phyloP scores from a whole-genome alignment of 2,329 filamentous ascomycete genomes.

The Penicillium sp. region DNA sequence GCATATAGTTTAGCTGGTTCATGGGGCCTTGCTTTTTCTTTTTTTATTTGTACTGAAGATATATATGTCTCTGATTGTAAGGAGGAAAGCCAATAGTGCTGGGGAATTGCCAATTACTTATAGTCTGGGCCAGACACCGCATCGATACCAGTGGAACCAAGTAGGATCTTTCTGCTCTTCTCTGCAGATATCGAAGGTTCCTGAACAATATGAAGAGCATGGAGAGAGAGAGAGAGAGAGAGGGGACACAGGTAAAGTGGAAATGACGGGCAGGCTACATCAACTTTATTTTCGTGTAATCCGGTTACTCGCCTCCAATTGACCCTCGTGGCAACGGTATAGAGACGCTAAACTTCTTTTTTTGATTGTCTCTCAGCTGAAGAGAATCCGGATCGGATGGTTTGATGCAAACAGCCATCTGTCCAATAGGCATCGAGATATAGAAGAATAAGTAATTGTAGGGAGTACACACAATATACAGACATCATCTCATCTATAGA shows the following conservation, averaged over 20 bases:
- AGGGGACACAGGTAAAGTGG: slow-evolving; percentile 3
- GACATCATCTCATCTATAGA: background rate
- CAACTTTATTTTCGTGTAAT: slow-evolving; percentile 26
- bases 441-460: background rate
- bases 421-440: background rate
- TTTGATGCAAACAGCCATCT: background rate
- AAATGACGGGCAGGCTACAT: slow-evolving; percentile 20
- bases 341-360: background rate
- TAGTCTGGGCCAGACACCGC: background rate
- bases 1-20: background rate
- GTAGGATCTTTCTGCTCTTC: background rate
- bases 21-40: background rate
- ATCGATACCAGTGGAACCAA: background rate
- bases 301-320: background rate
- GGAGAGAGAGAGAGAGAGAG: background rate
- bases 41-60: background rate
- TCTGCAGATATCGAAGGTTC: slow-evolving; percentile 10
- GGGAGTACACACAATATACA: background rate
- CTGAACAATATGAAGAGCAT: background rate
- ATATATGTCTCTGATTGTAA: background rate
- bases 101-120: background rate
- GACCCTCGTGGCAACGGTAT: slow-evolving; percentile 1
- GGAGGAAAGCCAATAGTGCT: background rate
- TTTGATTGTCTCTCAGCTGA: background rate
- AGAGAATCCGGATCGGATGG: background rate